Conservation (phyloP, 2,329 filamentous ascomycete genomes). For the Scedosporium boydii region DNA sequence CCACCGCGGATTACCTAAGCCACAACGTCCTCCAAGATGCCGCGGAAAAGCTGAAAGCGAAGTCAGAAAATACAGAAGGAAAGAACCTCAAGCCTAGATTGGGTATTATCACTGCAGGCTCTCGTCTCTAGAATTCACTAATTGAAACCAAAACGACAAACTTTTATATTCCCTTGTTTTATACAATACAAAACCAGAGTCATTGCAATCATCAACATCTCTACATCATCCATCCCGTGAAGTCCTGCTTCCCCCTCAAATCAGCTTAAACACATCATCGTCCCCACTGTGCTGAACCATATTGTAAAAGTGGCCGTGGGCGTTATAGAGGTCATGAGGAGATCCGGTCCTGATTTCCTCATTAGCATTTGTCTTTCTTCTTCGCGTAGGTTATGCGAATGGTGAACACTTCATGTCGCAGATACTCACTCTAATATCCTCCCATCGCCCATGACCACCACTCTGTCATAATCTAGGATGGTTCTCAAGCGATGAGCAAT, state of each 20-base stretch:
- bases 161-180: background rate
- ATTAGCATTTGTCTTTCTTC: constrained; percentile 8
- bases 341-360: constrained; percentile 27
- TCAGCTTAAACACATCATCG: constrained; percentile 21
- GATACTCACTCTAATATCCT: constrained; percentile 29
- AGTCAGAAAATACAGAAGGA: too few species aligned
- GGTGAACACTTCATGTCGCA: too few species aligned
- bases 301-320: constrained; percentile 38
- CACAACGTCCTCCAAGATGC: background rate
- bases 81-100: too few species aligned
- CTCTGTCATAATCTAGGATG: constrained; percentile 40
- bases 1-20: background rate
- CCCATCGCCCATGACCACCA: constrained; percentile 38
- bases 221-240: background rate
- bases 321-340: constrained; percentile 34
- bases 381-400: too few species aligned
- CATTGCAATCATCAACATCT: background rate
- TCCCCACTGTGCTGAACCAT: constrained; percentile 48
- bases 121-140: background rate
- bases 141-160: background rate
- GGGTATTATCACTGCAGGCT: too few species aligned
- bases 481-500: constrained; percentile 41
- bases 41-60: too few species aligned
- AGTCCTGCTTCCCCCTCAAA: background rate
- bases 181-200: background rate